Percentiles rank a stretch among this genome's conserved stretches.
Conservation (phyloP, 2,329 filamentous ascomycete species). For the Fusarium solani-melongenae region DNA sequence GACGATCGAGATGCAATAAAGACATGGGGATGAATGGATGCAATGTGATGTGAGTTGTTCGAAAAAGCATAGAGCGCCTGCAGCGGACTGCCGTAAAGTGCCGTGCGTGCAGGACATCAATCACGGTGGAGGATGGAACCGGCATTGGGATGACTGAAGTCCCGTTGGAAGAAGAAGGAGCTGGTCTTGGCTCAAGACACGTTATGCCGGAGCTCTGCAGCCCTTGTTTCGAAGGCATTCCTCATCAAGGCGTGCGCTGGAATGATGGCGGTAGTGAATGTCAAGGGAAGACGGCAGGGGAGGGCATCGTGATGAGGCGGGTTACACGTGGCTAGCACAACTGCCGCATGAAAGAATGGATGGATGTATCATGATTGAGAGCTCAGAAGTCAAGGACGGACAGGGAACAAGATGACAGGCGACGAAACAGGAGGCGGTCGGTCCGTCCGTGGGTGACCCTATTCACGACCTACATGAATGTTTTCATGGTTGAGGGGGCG, state of each 20-base stretch:
- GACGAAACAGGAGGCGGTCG: background rate
- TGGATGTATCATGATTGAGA: conserved; percentile 2
- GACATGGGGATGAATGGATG: background rate
- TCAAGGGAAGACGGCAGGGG: conserved; percentile 18
- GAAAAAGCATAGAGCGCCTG: background rate
- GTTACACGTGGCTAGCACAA: conserved; percentile 22
- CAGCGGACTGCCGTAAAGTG: background rate
- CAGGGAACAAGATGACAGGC: background rate
- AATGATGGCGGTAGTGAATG: conserved; percentile 23
- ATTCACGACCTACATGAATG: background rate
- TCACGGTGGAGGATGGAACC: background rate
- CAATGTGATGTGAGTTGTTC: background rate
- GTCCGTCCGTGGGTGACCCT: background rate
- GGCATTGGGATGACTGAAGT: background rate
- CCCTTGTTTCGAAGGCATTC: conserved; percentile 35
- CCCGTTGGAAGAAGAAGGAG: background rate
- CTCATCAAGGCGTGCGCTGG: conserved; percentile 6
- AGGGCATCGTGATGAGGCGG: background rate
- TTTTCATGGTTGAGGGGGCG: background rate
- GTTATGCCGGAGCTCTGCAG: conserved; percentile 10
- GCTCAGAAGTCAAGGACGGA: background rate
- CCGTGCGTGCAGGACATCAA: background rate
- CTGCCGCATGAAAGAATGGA: background rate
- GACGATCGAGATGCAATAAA: background rate
- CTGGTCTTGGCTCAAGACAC: background rate